A percentile compares a stretch with the other conserved stretches of the same genome.
phyloP scores from a whole-genome alignment of 202 grass and related monocot species.

The Musa balbisiana region DNA sequence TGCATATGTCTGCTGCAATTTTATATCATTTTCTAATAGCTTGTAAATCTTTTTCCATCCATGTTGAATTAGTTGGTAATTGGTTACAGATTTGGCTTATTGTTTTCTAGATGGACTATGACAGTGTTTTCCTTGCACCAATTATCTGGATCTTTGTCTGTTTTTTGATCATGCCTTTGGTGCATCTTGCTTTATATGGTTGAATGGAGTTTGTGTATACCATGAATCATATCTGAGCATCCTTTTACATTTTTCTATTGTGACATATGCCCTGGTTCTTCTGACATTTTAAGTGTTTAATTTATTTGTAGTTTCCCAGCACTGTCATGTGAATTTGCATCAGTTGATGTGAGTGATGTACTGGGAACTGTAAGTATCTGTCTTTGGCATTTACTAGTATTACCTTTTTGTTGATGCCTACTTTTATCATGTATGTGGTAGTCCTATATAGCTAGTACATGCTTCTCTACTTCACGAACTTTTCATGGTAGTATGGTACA shows the following conservation, averaged over 20 bases:
- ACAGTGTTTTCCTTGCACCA: not conserved
- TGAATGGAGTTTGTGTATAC: not conserved
- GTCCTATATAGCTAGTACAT: not conserved
- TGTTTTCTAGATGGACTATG: not conserved
- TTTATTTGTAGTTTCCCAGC: slow-evolving; percentile 78
- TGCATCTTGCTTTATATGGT: no score
- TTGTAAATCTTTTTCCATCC: not conserved
- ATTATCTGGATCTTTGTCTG: not conserved
- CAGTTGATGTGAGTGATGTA: slow-evolving; percentile 88
- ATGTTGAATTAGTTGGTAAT: not conserved
- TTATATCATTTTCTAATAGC: no score
- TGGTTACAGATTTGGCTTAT: not conserved
- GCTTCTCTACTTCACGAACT: not conserved
- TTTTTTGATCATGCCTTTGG: not conserved
- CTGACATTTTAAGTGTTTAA: not conserved
- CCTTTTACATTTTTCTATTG: not conserved
- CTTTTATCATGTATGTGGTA: not conserved
- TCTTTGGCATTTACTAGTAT: slow-evolving; percentile 14
- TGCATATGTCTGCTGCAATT: no score
- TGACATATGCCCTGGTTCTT: not conserved
- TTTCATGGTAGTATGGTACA: not conserved
- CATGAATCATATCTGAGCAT: not conserved
- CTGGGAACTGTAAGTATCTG: slow-evolving; percentile 84
- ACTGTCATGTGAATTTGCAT: slow-evolving; percentile 97
- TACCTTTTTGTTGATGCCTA: slow-evolving; percentile 9